Evolutionary conservation across 2,329 filamentous ascomycete species (phyloP), one percentile per base, ranked within the genome.

Genomic region (Fusarium pseudograminearum): DNA sequence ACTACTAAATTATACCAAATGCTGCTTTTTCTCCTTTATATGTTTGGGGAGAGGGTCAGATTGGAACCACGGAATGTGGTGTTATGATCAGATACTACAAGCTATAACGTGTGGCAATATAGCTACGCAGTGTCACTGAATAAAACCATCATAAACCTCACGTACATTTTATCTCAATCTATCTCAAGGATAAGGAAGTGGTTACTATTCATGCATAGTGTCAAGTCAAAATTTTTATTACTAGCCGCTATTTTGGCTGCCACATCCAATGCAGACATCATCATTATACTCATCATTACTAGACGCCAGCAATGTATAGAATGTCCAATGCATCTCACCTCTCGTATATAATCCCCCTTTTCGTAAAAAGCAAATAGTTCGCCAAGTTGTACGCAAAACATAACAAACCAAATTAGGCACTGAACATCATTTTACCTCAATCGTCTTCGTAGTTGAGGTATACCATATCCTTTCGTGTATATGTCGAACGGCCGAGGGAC

Each of bases 1-100:
- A 69, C 34, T 28, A 56, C 57, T 59, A 36, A 46, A 67, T 63
- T 48, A 63, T 57, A 62, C 48, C 54, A 38, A 47, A 42, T 22
- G 6, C 31, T 57, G 28, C 24, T 33, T 53, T 56, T 26, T 63
- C 30, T 67, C 4, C 12, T 52, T 28, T 52, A 12, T 22, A 10
- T 16, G 15, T 33, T 33, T 47, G 24, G 11, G 30, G 24, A 12
- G 24, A 51, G 33, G 50, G 30, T 12, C 57, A 70, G 54, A 67
- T 51, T 67, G 62, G 55, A 50, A 55, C 16, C 33, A 53, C 33
- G 30, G 31, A 8, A 38, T 26, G 33, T 28, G 6, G 55, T 14
- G 52, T 44, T 41, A 41, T 30, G 18, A 12, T 28, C 44, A 46
- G n/a, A 22, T 10, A 46, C 41, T 15, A 22, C 24, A 52, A n/a